phyloP scores from a whole-genome alignment of 148 eudicot genomes.

The Rhododendron molle region DNA sequence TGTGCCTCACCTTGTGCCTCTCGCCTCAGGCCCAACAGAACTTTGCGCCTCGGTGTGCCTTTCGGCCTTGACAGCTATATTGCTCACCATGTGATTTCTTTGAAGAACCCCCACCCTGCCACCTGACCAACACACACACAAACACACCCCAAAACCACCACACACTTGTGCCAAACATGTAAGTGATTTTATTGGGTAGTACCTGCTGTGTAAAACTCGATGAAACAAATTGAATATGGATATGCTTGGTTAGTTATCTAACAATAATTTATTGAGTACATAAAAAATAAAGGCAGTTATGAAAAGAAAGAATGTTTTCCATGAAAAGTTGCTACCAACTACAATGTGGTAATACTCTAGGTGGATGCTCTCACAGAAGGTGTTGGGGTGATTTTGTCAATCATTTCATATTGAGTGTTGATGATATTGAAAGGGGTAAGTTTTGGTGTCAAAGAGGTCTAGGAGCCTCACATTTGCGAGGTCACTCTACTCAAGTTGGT shows the following conservation, averaged over 20 bases:
- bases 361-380: background rate
- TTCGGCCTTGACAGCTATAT: no score
- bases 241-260: background rate
- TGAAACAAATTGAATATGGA: background rate
- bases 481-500: background rate
- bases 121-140: no score
- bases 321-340: background rate
- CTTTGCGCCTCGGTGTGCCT: no score
- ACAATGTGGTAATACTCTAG: background rate
- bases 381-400: background rate
- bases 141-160: background rate
- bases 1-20: no score
- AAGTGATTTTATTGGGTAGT: background rate
- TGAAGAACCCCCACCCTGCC: background rate
- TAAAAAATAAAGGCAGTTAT: background rate
- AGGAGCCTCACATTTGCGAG: background rate
- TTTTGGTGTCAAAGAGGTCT: background rate
- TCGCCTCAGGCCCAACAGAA: no score
- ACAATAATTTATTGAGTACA: background rate
- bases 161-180: background rate
- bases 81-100: background rate
- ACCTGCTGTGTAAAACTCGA: background rate
- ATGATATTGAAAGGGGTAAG: background rate
- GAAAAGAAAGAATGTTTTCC: background rate
- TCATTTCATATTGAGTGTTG: background rate